Evolutionary conservation across 2,329 filamentous ascomycete genomes (phyloP).

Genomic region (Cladosporium austrohemisphaericum): DNA sequence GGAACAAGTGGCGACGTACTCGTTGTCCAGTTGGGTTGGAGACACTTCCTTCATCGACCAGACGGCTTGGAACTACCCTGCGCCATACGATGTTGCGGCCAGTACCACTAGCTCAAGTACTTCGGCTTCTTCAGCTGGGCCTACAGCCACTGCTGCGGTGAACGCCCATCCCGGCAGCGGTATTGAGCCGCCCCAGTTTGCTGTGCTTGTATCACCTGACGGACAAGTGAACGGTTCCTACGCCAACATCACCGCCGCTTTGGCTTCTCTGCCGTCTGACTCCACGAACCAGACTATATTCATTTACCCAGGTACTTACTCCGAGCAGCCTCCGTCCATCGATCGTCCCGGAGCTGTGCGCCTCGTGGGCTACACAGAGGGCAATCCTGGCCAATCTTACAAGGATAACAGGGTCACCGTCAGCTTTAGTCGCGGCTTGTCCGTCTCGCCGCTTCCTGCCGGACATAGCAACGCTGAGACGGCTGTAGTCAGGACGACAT

Average conservation of each 20-base stretch:
- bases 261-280: conserved; percentile 36
- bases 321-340: conserved; percentile 39
- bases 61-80: conserved; percentile 38
- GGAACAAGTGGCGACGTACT: conserved; percentile 35
- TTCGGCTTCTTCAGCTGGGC: conserved; percentile 21
- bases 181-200: conserved; percentile 38
- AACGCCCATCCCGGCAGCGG: conserved; percentile 41
- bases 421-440: conserved; percentile 29
- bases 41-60: conserved; percentile 43
- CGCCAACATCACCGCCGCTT: conserved; percentile 35
- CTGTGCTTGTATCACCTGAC: conserved; percentile 41
- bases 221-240: conserved; percentile 31
- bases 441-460: conserved; percentile 38
- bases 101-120: conserved; percentile 17
- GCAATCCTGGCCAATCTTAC: conserved; percentile 33
- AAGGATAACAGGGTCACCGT: conserved; percentile 38
- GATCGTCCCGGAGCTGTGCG: conserved; percentile 40
- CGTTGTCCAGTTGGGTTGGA: conserved; percentile 38
- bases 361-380: conserved; percentile 35
- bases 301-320: conserved; percentile 41
- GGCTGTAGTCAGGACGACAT: conserved; percentile 44
- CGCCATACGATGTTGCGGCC: conserved; percentile 32
- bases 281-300: conserved; percentile 37
- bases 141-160: conserved; percentile 30
- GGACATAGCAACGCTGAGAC: conserved; percentile 42